Evolutionary conservation across 2,329 filamentous ascomycete species (phyloP).

Genomic region (Fusarium sororula): DNA sequence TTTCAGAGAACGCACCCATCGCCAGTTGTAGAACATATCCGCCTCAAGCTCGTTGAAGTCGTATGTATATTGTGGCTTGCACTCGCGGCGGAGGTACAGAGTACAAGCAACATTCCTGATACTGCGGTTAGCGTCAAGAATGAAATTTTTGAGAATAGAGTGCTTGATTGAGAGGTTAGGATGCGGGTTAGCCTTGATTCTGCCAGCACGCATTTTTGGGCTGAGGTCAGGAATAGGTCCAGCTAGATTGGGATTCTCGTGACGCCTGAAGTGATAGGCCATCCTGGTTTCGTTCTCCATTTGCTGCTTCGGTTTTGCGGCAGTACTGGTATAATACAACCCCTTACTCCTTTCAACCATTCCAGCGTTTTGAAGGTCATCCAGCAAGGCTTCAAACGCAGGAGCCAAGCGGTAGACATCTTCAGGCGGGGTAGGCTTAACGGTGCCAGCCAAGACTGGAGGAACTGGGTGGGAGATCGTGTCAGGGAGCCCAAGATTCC

Average conservation of each 20-base stretch:
- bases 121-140: neutral
- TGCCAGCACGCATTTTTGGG: too few species aligned
- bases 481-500: neutral
- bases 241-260: neutral
- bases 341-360: too few species aligned
- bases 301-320: neutral
- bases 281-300: neutral
- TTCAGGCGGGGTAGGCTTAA: neutral
- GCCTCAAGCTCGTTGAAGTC: neutral
- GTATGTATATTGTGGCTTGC: neutral
- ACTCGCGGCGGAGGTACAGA: neutral
- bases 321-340: neutral
- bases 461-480: fast-evolving
- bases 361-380: neutral
- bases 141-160: neutral
- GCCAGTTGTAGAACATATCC: neutral
- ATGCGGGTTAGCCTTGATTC: neutral
- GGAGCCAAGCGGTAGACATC: neutral
- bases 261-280: neutral
- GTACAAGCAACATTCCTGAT: neutral
- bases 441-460: fast-evolving
- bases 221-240: fast-evolving
- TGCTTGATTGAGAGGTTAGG: neutral
- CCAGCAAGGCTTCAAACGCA: neutral
- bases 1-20: fast-evolving